A percentile compares a stretch with the other conserved stretches of the same genome.
Conservation (phyloP, 179 eudicot genomes). For the Spergularia azorica region DNA sequence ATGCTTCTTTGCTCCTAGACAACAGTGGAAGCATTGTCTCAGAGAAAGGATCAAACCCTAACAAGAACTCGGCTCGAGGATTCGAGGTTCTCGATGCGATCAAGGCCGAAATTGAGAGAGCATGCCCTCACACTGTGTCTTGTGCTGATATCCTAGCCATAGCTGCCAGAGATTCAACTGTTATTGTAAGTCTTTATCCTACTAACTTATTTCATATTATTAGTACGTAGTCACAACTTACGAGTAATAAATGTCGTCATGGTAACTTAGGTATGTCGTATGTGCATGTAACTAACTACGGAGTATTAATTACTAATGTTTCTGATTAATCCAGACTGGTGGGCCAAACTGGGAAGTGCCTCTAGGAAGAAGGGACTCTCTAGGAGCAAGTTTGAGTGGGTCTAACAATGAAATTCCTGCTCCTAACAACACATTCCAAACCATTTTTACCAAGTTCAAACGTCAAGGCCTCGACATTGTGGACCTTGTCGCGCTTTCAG, state of each 20-base stretch:
- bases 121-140: conserved; percentile 82
- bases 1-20: conserved; percentile 84
- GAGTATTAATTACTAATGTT: not conserved
- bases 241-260: too few species aligned
- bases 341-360: conserved; percentile 91
- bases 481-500: conserved; percentile 80
- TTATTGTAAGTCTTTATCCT: conserved; percentile 45
- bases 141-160: conserved; percentile 86
- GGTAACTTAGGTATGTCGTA: too few species aligned
- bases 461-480: conserved; percentile 60
- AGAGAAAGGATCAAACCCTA: conserved; percentile 72
- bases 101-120: conserved; percentile 74
- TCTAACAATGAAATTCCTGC: conserved; percentile 85
- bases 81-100: conserved; percentile 82
- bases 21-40: conserved; percentile 58
- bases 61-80: conserved; percentile 81
- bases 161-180: conserved; percentile 78
- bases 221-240: too few species aligned
- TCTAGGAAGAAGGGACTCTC: conserved; percentile 79
- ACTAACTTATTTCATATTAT: not conserved
- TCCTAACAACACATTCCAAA: conserved; percentile 74
- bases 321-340: conserved; percentile 47
- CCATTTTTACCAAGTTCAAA: conserved; percentile 75
- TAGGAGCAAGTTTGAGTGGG: conserved; percentile 73
- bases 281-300: too few species aligned